Percentiles rank a stretch among this genome's conserved stretches.
phyloP scores from a whole-genome alignment of 306 rosid species.

The Herpetospermum pedunculosum region DNA sequence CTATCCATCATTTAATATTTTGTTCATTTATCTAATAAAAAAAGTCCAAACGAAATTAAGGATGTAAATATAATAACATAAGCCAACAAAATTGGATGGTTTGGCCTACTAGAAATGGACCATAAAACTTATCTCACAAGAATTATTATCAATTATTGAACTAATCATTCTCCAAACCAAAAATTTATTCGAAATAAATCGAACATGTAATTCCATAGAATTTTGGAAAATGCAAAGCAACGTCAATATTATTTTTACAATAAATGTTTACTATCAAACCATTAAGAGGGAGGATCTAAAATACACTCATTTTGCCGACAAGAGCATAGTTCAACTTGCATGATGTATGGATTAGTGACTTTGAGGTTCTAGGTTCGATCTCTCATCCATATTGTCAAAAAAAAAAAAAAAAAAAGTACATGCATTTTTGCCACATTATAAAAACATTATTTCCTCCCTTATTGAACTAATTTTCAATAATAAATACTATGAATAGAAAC shows the following conservation, averaged over 20 bases:
- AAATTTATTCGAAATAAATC: background rate
- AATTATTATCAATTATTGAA: background rate
- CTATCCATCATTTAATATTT: too few relatives aligned
- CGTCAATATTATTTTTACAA: background rate
- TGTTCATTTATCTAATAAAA: too few relatives aligned
- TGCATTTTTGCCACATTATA: background rate
- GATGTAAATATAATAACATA: background rate
- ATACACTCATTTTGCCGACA: background rate
- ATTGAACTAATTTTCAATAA: background rate
- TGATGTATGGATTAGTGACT: too few relatives aligned
- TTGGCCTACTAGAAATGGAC: background rate
- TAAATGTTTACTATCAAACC: background rate
- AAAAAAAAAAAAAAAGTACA: too few relatives aligned
- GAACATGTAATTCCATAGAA: background rate
- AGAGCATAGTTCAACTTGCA: too few relatives aligned
- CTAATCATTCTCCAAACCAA: background rate
- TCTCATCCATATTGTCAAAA: too few relatives aligned
- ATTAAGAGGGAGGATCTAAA: background rate
- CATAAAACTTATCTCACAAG: background rate
- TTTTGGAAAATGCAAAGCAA: background rate
- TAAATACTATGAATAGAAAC: background rate
- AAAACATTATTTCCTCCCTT: background rate
- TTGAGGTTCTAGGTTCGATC: too few relatives aligned
- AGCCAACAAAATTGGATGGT: background rate
- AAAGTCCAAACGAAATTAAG: too few relatives aligned